A percentile compares a stretch with the other conserved stretches of the same genome.
Evolutionary conservation across 108 stramenopile genomes (phyloP).

Genomic region (Cyclostephanos tholiformis): DNA sequence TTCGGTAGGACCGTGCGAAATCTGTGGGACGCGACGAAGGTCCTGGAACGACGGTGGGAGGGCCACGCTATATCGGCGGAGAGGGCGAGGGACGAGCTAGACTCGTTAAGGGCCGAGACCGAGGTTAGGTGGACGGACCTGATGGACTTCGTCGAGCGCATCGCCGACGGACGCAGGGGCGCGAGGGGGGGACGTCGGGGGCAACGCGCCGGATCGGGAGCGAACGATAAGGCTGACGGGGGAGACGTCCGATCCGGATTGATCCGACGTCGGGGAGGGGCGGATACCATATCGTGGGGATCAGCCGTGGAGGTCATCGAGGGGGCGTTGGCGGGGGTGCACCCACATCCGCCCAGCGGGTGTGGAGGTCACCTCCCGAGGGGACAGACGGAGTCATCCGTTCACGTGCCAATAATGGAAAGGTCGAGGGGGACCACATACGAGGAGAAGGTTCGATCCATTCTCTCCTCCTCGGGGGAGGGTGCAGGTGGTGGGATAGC

Average conservation of each 20-base stretch:
- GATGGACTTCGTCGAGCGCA: constrained; percentile 51
- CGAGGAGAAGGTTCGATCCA: constrained; percentile 84
- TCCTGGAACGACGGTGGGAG: constrained; percentile 79
- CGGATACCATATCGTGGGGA: constrained; percentile 27
- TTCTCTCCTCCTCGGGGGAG: constrained; percentile 18
- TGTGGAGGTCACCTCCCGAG: constrained; percentile 25
- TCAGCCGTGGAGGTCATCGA: constrained; percentile 33
- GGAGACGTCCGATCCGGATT: constrained; percentile 22
- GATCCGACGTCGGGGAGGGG: not conserved
- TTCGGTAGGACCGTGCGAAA: constrained; percentile 74
- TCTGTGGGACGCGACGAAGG: constrained; percentile 69
- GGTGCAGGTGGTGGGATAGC: not conserved
- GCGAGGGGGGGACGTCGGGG: constrained; percentile 35
- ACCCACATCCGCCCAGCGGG: constrained; percentile 36
- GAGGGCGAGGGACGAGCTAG: constrained; percentile 67
- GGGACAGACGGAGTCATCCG: constrained; percentile 47
- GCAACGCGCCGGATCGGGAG: constrained; percentile 24
- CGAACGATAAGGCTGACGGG: not conserved
- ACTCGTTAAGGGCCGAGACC: constrained; percentile 44
- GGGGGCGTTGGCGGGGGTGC: constrained; percentile 20
- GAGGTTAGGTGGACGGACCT: constrained; percentile 58
- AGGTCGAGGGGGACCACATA: constrained; percentile 81
- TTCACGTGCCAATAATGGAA: constrained; percentile 73
- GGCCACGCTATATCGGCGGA: constrained; percentile 67
- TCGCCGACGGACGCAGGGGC: constrained; percentile 51